Conservation (phyloP, 176 grass and related monocot species). For the Juncus effusus region DNA sequence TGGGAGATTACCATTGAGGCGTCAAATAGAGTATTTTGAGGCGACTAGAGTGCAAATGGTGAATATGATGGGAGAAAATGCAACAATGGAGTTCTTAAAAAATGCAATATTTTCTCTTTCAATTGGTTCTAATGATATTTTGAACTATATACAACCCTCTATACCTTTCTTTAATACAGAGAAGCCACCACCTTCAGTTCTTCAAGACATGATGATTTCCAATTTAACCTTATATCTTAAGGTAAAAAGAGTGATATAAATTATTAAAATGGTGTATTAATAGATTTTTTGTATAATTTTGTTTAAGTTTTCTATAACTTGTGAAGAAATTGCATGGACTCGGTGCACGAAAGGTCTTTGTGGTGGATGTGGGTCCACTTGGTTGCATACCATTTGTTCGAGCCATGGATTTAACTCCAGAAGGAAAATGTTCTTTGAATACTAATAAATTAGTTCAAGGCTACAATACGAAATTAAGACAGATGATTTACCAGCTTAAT, state of each 20-base stretch:
- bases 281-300: neutral
- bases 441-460: constrained; percentile 49
- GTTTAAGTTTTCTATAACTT: neutral
- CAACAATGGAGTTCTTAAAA: constrained; percentile 45
- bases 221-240: constrained; percentile 72
- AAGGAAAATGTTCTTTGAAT: constrained; percentile 39
- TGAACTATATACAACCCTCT: constrained; percentile 69
- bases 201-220: constrained; percentile 63
- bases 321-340: constrained; percentile 53
- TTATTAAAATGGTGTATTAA: neutral
- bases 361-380: constrained; percentile 68
- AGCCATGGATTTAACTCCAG: constrained; percentile 43
- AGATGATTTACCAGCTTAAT: constrained; percentile 52
- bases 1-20: constrained; percentile 59
- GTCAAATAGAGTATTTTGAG: constrained; percentile 73
- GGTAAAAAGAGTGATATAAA: constrained; percentile 32
- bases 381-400: constrained; percentile 77
- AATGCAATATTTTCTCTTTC: constrained; percentile 49
- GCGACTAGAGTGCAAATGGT: constrained; percentile 49
- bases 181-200: constrained; percentile 40
- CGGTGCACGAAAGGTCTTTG: constrained; percentile 63
- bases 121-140: constrained; percentile 72
- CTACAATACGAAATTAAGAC: constrained; percentile 68
- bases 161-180: constrained; percentile 58
- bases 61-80: constrained; percentile 37